phyloP scores from a whole-genome alignment of 495 filamentous ascomycete species.

The Penicillium psychrofluorescens region DNA sequence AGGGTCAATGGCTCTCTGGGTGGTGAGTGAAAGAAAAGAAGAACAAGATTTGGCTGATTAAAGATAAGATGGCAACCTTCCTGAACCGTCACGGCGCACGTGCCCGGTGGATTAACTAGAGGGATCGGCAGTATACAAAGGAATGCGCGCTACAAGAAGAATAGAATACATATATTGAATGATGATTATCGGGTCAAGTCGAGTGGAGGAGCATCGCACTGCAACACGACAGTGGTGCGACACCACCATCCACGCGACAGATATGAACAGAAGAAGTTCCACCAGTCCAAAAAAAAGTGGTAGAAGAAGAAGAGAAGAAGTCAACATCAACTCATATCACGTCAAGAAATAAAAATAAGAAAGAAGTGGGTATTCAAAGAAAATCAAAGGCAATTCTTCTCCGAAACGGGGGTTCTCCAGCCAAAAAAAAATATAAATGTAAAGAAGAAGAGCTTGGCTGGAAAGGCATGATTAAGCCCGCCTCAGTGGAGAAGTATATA shows the following conservation, averaged over 20 bases:
- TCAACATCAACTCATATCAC: slow-evolving; percentile 27
- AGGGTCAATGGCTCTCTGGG: no score
- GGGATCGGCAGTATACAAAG: no score
- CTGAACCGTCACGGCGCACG: slow-evolving; percentile 15
- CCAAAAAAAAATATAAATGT: slow-evolving; percentile 18
- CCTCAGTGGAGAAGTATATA: slow-evolving; percentile 20
- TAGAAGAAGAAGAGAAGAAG: slow-evolving; percentile 10
- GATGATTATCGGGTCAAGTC: no score
- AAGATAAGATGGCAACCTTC: slow-evolving; percentile 22
- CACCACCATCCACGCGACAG: slow-evolving; percentile 3
- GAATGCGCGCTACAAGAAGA: no score
- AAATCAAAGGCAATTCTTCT: slow-evolving; percentile 21
- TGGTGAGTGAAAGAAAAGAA: not conserved
- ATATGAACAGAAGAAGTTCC: slow-evolving; percentile 19
- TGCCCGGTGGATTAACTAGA: not conserved
- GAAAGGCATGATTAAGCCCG: slow-evolving; percentile 11
- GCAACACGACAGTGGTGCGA: not conserved
- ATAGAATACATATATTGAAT: not conserved
- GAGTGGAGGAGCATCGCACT: no score
- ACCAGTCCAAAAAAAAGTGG: not conserved
- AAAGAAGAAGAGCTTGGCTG: slow-evolving; percentile 7
- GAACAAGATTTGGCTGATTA: not conserved
- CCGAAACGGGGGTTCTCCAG: slow-evolving; percentile 13
- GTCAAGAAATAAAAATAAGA: slow-evolving; percentile 16
- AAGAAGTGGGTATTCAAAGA: slow-evolving; percentile 30